Percentiles rank a stretch among this genome's conserved stretches.
These are phyloP conservation scores for Xanthoconium purpureum DNA, from an alignment of 768 basidiomycete species.

Conservation along the genomic window DNA sequence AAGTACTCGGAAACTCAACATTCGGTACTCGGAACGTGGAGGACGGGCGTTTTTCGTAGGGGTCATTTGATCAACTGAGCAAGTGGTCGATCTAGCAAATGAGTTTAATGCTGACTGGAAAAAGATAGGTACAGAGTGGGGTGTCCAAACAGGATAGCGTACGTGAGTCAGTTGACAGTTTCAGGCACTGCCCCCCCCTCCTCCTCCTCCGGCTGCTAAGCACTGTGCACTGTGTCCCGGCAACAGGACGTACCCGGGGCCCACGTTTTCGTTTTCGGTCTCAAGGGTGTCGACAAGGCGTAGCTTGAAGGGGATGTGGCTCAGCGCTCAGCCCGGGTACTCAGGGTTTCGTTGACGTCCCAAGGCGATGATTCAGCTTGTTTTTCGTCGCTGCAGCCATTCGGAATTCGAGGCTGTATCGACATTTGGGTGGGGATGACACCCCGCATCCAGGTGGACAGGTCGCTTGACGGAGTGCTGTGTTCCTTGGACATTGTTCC, in stretches of 20 bases:
- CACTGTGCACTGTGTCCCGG: not conserved
- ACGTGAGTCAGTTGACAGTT: not conserved
- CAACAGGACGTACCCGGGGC: not conserved
- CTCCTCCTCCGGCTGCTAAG: not conserved
- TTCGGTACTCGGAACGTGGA: no score
- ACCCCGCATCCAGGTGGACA: not conserved
- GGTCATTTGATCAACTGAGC: slow-evolving; percentile 7
- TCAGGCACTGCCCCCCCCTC: not conserved
- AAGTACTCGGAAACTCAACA: no score
- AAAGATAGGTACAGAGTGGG: no score
- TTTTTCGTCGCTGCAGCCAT: not conserved
- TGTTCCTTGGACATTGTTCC: slow-evolving; percentile 14
- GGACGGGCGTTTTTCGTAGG: not conserved
- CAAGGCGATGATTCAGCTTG: no score
- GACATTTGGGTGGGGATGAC: not conserved
- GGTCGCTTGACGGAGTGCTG: not conserved
- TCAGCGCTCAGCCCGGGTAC: no score
- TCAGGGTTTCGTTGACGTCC: no score
- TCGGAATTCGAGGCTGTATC: not conserved
- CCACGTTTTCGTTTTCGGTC: not conserved
- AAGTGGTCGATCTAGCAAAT: slow-evolving; percentile 4
- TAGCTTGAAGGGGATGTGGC: no score
- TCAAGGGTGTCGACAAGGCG: no score
- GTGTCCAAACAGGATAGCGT: slow-evolving; percentile 8
- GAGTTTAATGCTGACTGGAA: not conserved